phyloP scores from a whole-genome alignment of 805 yeast species.

The Kluyveromyces aestuarii region DNA sequence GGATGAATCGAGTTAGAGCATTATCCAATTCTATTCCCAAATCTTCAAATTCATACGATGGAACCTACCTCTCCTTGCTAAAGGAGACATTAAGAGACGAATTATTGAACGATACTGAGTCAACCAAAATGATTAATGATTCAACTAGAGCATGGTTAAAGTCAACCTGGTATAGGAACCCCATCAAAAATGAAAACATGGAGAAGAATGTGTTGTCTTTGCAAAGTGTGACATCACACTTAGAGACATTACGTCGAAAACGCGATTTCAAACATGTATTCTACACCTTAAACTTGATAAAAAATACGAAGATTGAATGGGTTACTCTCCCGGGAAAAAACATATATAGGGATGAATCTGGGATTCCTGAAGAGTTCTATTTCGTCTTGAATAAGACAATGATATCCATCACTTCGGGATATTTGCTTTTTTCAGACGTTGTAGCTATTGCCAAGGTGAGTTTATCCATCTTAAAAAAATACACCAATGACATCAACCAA shows the following conservation, averaged over 20 bases:
- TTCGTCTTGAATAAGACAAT: constrained; percentile 18
- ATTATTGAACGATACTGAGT: neutral
- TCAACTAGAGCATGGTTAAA: constrained; percentile 2
- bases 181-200: neutral
- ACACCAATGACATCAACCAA: constrained; percentile 2
- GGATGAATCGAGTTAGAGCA: neutral
- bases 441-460: constrained; percentile 15
- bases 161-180: constrained; percentile 1
- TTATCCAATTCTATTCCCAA: neutral
- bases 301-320: constrained; percentile 17
- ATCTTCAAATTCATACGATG: neutral
- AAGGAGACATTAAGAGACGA: neutral
- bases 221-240: neutral
- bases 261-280: neutral
- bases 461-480: constrained; percentile 11
- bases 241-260: neutral
- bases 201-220: neutral
- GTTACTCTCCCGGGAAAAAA: constrained; percentile 8
- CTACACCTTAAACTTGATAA: constrained; percentile 11
- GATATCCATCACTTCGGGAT: constrained; percentile 1
- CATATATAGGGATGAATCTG: constrained; percentile 1
- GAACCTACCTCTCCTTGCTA: neutral
- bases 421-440: constrained; percentile 4
- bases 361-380: constrained; percentile 19
- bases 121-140: constrained; percentile 1